Conservation (phyloP, 2,329 filamentous ascomycete species). For the Aspergillus intermedius region DNA sequence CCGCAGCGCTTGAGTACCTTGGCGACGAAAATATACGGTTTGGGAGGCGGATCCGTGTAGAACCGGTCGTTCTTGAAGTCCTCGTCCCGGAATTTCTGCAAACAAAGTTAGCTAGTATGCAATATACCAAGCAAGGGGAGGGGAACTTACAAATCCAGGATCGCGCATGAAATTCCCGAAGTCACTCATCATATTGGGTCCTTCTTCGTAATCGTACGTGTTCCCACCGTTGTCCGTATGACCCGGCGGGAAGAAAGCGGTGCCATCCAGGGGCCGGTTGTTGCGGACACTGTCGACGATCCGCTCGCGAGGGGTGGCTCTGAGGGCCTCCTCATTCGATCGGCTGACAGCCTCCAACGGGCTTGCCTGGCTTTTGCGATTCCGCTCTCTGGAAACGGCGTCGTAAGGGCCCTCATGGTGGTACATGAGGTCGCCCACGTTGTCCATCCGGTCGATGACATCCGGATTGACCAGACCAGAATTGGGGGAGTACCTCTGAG, state of each 20-base stretch:
- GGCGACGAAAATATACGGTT: conserved; percentile 22
- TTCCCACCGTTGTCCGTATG: conserved; percentile 61
- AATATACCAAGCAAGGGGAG: not conserved
- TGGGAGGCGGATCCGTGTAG: conserved; percentile 24
- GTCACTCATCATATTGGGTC: conserved; percentile 75
- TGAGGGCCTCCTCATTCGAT: conserved; percentile 69
- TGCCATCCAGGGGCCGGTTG: conserved; percentile 76
- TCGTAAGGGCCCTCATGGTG: conserved; percentile 92
- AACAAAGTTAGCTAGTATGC: conserved; percentile 7
- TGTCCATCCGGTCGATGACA: conserved; percentile 73
- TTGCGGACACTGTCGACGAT: conserved; percentile 65
- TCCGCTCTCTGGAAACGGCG: conserved; percentile 68
- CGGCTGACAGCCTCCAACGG: conserved; percentile 70
- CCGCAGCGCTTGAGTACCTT: conserved; percentile 9
- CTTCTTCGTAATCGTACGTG: conserved; percentile 72
- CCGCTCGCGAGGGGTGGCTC: conserved; percentile 72
- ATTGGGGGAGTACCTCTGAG: conserved; percentile 11
- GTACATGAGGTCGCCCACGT: conserved; percentile 57
- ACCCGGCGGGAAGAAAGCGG: conserved; percentile 69
- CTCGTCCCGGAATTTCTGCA: conserved; percentile 34
- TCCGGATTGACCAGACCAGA: conserved; percentile 56
- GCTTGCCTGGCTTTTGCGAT: conserved; percentile 55
- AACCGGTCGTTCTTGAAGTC: conserved; percentile 37
- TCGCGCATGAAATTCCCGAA: conserved; percentile 64
- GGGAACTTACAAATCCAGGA: conserved; percentile 59